Percentiles rank a stretch among this genome's conserved stretches.
Evolutionary conservation across 257 asterid genomes (phyloP).

Genomic region (Salvia rosmarinus): DNA sequence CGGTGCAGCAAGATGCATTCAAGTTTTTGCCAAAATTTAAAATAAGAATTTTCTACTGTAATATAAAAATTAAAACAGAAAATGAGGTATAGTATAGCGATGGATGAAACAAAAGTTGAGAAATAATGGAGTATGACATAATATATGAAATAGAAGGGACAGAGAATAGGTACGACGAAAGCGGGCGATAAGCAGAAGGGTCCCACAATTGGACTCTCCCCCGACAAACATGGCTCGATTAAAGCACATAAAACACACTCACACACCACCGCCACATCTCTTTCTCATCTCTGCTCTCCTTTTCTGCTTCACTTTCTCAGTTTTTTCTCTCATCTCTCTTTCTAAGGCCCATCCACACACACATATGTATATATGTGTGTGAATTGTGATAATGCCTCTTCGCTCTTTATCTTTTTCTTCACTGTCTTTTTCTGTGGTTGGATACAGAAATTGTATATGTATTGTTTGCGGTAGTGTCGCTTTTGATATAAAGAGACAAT

Average conservation of each 20-base stretch:
- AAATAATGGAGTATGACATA: too few relatives aligned
- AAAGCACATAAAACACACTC: slow-evolving; percentile 40
- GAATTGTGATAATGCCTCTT: slow-evolving; percentile 3
- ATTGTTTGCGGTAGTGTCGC: slow-evolving; percentile 16
- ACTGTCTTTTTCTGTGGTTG: background rate
- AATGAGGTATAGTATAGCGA: too few relatives aligned
- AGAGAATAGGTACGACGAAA: slow-evolving; percentile 27
- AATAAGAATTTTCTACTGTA: too few relatives aligned
- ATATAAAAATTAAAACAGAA: too few relatives aligned
- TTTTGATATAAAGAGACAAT: slow-evolving; percentile 37
- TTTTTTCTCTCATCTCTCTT: slow-evolving; percentile 23
- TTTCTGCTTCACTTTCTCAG: slow-evolving; percentile 9
- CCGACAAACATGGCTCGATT: slow-evolving; percentile 52
- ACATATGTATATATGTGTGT: background rate
- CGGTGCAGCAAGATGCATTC: too few relatives aligned
- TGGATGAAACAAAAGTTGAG: too few relatives aligned
- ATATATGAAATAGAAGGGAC: background rate
- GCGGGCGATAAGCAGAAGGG: slow-evolving; percentile 29
- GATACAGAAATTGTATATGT: background rate
- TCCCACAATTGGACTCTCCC: slow-evolving; percentile 22
- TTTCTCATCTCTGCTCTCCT: background rate
- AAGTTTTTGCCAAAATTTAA: too few relatives aligned
- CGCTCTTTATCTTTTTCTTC: background rate
- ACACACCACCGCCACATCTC: background rate
- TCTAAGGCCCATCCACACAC: background rate